Evolutionary conservation across 2,329 filamentous ascomycete species (phyloP).

Genomic region (Pestalotiopsis sp.): DNA sequence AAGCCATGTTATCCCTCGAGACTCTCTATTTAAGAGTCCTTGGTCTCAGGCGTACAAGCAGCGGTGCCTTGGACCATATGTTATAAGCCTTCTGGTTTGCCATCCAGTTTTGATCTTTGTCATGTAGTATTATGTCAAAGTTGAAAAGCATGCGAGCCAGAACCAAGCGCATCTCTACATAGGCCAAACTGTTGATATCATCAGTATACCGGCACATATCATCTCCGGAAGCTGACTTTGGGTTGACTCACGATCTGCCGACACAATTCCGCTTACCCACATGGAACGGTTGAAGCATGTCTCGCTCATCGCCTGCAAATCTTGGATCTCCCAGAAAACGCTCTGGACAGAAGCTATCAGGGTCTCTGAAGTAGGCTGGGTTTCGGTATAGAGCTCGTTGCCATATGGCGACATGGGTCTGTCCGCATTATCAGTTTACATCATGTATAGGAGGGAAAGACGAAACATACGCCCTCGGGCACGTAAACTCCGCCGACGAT

Average conservation of each 20-base stretch:
- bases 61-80: background rate
- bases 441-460: background rate
- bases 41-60: background rate
- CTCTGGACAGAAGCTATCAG: slow-evolving; percentile 37
- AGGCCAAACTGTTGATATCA: slow-evolving; percentile 21
- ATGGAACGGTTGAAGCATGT: slow-evolving; percentile 9
- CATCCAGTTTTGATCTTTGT: slow-evolving; percentile 24
- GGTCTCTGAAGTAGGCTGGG: slow-evolving; percentile 42
- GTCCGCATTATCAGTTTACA: slow-evolving; percentile 13
- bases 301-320: slow-evolving; percentile 8
- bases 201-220: background rate
- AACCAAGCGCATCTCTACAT: slow-evolving; percentile 41
- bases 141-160: slow-evolving; percentile 37
- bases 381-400: slow-evolving; percentile 43
- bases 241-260: slow-evolving; percentile 10
- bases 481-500: slow-evolving; percentile 19
- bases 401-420: slow-evolving; percentile 37
- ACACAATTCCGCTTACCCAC: slow-evolving; percentile 12
- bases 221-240: background rate
- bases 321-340: slow-evolving; percentile 8
- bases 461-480: slow-evolving; percentile 8
- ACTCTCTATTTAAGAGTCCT: slow-evolving; percentile 15
- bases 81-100: slow-evolving; percentile 1
- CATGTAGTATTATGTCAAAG: slow-evolving; percentile 35
- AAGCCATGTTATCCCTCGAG: too few relatives aligned